Evolutionary conservation across 2,329 filamentous ascomycete genomes (phyloP).

Genomic region (Paecilomyces fulvus): DNA sequence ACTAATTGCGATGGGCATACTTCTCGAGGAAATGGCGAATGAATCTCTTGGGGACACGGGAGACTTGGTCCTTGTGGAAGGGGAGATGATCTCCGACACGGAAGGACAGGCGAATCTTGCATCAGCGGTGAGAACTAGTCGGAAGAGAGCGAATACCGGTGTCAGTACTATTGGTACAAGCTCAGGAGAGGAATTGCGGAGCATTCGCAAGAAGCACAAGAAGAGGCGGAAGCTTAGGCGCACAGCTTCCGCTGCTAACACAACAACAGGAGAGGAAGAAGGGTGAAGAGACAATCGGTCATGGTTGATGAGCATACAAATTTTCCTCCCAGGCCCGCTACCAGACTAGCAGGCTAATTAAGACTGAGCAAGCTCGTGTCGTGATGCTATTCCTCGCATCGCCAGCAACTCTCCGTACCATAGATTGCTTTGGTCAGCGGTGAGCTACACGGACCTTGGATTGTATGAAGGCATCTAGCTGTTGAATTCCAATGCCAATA

Average conservation of each 20-base stretch:
- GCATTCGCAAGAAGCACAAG: constrained; percentile 12
- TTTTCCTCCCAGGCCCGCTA: too few relatives aligned
- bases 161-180: constrained; percentile 12
- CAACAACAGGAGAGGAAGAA: not conserved
- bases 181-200: constrained; percentile 13
- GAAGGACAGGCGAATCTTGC: constrained; percentile 8
- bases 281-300: not conserved
- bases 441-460: too few relatives aligned
- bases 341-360: too few relatives aligned
- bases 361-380: too few relatives aligned
- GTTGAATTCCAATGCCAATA: too few relatives aligned
- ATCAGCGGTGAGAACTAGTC: constrained; percentile 3
- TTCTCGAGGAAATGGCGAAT: constrained; percentile 50
- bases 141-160: constrained; percentile 14
- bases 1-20: constrained; percentile 50
- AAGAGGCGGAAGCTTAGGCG: constrained; percentile 19
- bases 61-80: constrained; percentile 50
- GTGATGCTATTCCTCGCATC: too few relatives aligned
- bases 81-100: constrained; percentile 21
- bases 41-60: constrained; percentile 48
- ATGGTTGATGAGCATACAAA: not conserved
- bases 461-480: too few relatives aligned
- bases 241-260: constrained; percentile 5
- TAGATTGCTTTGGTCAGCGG: too few relatives aligned
- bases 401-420: too few relatives aligned